Evolutionary conservation across 2,329 filamentous ascomycete genomes (phyloP), one percentile per base, ranked within the genome.

Genomic region (Raffaelea ambrosiae): DNA sequence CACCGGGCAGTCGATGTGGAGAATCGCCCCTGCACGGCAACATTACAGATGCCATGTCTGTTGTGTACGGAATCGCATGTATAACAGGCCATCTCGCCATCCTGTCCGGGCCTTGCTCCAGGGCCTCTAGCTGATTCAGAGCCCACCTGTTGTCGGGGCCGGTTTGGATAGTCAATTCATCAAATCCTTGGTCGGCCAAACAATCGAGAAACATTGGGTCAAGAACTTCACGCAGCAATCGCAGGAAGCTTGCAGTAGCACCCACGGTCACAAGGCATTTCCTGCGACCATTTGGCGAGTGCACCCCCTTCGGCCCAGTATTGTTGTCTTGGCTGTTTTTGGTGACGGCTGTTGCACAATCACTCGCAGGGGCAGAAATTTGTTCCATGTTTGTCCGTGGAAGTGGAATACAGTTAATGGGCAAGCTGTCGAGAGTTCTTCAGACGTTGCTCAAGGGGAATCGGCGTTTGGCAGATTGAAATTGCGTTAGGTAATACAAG

Each of bases 261-360:
- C 93, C 93, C 26, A 95, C 85, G 0, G 93, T 97, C 48, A 96
- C 84, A 55, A 98, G 86, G 62, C 87, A 55, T 8, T n/a, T 38
- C 35, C 13, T 16, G 31, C 31, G 31, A 33, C 31, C 31, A 33
- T 16, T 33, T 33, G 31, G 31, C 16, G 16, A n/a, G n/a, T n/a
- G n/a, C n/a, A n/a, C n/a, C n/a, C n/a, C n/a, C n/a, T n/a, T n/a
- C n/a, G n/a, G n/a, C n/a, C n/a, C n/a, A n/a, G n/a, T n/a, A n/a
- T n/a, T n/a, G n/a, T n/a, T n/a, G n/a, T n/a, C n/a, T n/a, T n/a
- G n/a, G n/a, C n/a, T n/a, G n/a, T n/a, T n/a, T n/a, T n/a, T n/a
- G n/a, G n/a, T n/a, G n/a, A n/a, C n/a, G n/a, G n/a, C n/a, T n/a
- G n/a, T n/a, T n/a, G n/a, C n/a, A n/a, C n/a, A n/a, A n/a, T n/a